Percentiles rank a stretch among this genome's conserved stretches.
Evolutionary conservation across 164 flowering plant genomes (phyloP).

Genomic region (Tetrastigma voinierianum): DNA sequence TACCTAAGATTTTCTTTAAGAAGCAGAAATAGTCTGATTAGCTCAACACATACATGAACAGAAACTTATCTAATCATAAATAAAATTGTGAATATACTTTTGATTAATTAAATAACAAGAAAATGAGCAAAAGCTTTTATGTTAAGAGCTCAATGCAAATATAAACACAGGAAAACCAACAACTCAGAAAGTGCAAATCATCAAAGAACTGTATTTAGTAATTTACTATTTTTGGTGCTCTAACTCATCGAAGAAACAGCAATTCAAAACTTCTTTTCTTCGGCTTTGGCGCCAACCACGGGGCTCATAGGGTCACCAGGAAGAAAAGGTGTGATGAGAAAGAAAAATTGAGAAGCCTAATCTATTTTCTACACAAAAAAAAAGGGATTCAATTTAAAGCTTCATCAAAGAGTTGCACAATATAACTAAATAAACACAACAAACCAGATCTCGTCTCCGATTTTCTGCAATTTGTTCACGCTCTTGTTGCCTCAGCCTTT

Average conservation of each 20-base stretch:
- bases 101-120: slow-evolving; percentile 77
- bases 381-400: slow-evolving; percentile 3
- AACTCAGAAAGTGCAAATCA: background rate
- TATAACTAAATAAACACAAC: slow-evolving; percentile 14
- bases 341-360: background rate
- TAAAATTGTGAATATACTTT: slow-evolving; percentile 97
- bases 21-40: slow-evolving; percentile 27
- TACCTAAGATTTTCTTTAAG: slow-evolving; percentile 27
- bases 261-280: slow-evolving; percentile 95
- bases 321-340: slow-evolving; percentile 2
- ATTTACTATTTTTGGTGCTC: slow-evolving; percentile 92
- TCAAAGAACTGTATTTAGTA: slow-evolving; percentile 62
- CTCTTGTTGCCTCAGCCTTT: slow-evolving; percentile 88
- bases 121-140: slow-evolving; percentile 3
- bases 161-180: background rate
- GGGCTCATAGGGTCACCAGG: slow-evolving; percentile 80
- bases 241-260: slow-evolving; percentile 90
- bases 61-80: slow-evolving; percentile 98
- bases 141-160: background rate
- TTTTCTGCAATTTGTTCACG: slow-evolving; percentile 93
- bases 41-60: slow-evolving; percentile 61
- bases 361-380: background rate
- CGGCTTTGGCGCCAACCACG: slow-evolving; percentile 97
- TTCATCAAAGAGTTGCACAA: background rate
- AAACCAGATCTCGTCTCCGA: slow-evolving; percentile 88